Percentiles rank a stretch among this genome's conserved stretches.
These are phyloP conservation scores for Podaxis sp. DNA, from an alignment of 768 basidiomycete genomes.

Conservation along the genomic window DNA sequence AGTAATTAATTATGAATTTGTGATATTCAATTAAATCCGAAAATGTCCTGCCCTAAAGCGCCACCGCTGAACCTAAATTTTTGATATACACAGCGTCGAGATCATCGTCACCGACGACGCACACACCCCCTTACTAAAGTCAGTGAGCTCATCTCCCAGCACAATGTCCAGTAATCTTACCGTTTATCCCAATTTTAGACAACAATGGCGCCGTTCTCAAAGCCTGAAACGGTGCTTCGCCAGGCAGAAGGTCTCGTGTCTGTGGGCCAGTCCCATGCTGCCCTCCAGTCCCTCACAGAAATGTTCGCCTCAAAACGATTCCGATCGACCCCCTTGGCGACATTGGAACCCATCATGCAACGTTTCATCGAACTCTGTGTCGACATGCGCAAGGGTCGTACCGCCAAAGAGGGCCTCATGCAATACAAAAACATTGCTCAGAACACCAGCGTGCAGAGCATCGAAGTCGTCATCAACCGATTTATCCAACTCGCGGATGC, in stretches of 20 bases:
- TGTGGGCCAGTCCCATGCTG: slow-evolving; percentile 87
- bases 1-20: background rate
- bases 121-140: background rate
- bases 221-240: slow-evolving; percentile 88
- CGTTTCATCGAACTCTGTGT: slow-evolving; percentile 97
- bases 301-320: slow-evolving; percentile 95
- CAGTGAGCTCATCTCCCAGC: slow-evolving; percentile 3
- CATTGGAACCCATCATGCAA: slow-evolving; percentile 93
- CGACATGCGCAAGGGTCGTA: slow-evolving; percentile 88
- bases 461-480: slow-evolving; percentile 86
- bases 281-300: slow-evolving; percentile 86
- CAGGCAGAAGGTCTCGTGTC: slow-evolving; percentile 93
- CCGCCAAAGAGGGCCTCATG: slow-evolving; percentile 94
- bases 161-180: background rate
- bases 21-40: background rate
- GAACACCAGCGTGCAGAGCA: slow-evolving; percentile 84
- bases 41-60: slow-evolving; percentile 5
- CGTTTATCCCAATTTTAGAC: slow-evolving; percentile 4
- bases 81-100: slow-evolving; percentile 10
- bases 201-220: slow-evolving; percentile 85
- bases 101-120: slow-evolving; percentile 4
- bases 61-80: slow-evolving; percentile 5
- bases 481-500: slow-evolving; percentile 81
- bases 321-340: slow-evolving; percentile 81
- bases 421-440: slow-evolving; percentile 98